Evolutionary conservation across 2,329 filamentous ascomycete genomes (phyloP).

Genomic region (Cladosporium sp.): DNA sequence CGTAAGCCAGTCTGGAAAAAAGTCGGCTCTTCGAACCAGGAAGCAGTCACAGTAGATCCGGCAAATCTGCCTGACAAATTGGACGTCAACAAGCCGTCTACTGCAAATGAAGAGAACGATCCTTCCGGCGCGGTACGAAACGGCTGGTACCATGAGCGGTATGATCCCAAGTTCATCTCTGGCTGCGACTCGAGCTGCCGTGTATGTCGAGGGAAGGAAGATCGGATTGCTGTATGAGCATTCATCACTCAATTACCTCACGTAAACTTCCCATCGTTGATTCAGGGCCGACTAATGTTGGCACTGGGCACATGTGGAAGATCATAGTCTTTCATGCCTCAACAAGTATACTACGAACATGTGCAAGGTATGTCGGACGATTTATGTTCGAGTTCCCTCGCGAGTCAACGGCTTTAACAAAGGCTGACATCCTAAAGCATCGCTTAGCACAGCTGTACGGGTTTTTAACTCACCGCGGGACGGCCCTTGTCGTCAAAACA

Average conservation of each 20-base stretch:
- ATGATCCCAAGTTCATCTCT: not conserved
- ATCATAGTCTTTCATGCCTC: not conserved
- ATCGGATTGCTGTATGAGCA: constrained; percentile 6
- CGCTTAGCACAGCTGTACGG: not conserved
- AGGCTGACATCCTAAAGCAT: not conserved
- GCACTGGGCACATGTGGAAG: not conserved
- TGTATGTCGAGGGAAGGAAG: constrained; percentile 5
- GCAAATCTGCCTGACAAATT: not conserved
- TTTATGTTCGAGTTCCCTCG: not conserved
- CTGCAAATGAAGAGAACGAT: constrained; percentile 15
- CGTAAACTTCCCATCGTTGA: not conserved
- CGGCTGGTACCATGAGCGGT: constrained; percentile 8
- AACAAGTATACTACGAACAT: not conserved
- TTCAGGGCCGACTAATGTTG: not conserved
- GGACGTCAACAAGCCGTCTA: constrained; percentile 10
- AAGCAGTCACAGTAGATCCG: not conserved
- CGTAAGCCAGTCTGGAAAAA: constrained; percentile 35
- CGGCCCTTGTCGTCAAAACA: not conserved
- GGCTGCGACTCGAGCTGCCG: constrained; percentile 4
- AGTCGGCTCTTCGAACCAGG: not conserved
- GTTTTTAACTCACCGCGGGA: not conserved
- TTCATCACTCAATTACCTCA: not conserved
- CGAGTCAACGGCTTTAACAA: not conserved
- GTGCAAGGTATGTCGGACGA: not conserved
- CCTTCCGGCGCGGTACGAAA: constrained; percentile 8